These are phyloP conservation scores for Madurella fahalii DNA, from an alignment of 2,329 filamentous ascomycete genomes.

Conservation along the genomic window DNA sequence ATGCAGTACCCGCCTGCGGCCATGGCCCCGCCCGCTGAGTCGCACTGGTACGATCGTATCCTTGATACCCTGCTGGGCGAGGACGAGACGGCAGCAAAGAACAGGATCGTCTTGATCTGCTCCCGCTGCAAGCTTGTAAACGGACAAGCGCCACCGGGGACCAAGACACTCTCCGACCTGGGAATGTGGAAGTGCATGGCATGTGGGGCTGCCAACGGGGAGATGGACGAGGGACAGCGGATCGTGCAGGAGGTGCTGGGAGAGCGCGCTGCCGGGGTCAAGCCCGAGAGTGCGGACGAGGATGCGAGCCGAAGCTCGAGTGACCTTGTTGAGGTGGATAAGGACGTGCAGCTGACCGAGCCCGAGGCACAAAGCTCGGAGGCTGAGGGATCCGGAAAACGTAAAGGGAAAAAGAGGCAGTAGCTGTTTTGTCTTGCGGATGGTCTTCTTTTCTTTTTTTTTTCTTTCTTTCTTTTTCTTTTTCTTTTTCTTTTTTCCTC, in stretches of 20 bases:
- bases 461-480: neutral
- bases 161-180: slow-evolving; percentile 69
- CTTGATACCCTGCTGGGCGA: slow-evolving; percentile 90
- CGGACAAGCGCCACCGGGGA: slow-evolving; percentile 88
- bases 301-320: slow-evolving; percentile 20
- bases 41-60: slow-evolving; percentile 91
- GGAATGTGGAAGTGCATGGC: slow-evolving; percentile 84
- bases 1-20: slow-evolving; percentile 29
- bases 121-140: slow-evolving; percentile 80
- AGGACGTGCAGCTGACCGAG: slow-evolving; percentile 10
- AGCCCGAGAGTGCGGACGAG: slow-evolving; percentile 23
- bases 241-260: slow-evolving; percentile 63
- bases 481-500: neutral
- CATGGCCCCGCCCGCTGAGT: slow-evolving; percentile 31
- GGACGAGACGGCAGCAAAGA: slow-evolving; percentile 88
- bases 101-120: slow-evolving; percentile 86
- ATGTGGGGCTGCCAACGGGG: slow-evolving; percentile 79
- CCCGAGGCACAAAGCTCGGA: neutral
- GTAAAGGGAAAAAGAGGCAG: slow-evolving; percentile 9
- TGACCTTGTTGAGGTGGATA: slow-evolving; percentile 22
- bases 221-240: slow-evolving; percentile 69
- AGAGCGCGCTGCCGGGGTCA: slow-evolving; percentile 5
- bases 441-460: neutral
- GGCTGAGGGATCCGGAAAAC: slow-evolving; percentile 7
- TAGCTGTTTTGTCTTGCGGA: neutral